These are phyloP conservation scores for Ogataea nonfermentans DNA, from an alignment of 805 yeast genomes.

Conservation along the genomic window DNA sequence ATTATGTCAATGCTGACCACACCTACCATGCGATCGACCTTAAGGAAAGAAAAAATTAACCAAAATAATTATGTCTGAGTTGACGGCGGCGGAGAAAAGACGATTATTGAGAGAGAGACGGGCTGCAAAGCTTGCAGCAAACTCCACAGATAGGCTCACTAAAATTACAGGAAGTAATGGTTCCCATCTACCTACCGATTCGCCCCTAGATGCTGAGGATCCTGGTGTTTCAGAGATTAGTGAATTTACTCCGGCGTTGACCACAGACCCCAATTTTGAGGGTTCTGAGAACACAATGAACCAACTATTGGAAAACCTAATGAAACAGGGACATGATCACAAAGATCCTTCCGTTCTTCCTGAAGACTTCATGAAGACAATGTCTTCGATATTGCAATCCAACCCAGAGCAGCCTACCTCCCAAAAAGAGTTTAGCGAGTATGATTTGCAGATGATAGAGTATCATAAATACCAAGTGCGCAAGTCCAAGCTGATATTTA, in stretches of 20 bases:
- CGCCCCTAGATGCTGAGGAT: slow-evolving; percentile 30
- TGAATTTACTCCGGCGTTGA: slow-evolving; percentile 12
- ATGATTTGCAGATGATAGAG: slow-evolving; percentile 13
- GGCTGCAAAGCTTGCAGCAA: slow-evolving; percentile 58
- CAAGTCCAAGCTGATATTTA: slow-evolving; percentile 16
- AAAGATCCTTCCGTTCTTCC: slow-evolving; percentile 17
- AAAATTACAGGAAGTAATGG: slow-evolving; percentile 43
- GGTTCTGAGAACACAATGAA: slow-evolving; percentile 19
- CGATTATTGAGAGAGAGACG: slow-evolving; percentile 59
- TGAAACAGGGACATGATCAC: slow-evolving; percentile 18
- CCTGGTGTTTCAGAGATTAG: slow-evolving; percentile 26
- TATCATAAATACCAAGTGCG: slow-evolving; percentile 15
- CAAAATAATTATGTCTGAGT: slow-evolving; percentile 36
- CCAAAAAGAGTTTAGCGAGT: not conserved
- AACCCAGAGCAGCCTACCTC: not conserved
- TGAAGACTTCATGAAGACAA: slow-evolving; percentile 31
- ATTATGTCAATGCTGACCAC: slow-evolving; percentile 18
- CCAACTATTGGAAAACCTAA: slow-evolving; percentile 18
- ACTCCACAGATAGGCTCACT: slow-evolving; percentile 52
- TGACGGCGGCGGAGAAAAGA: slow-evolving; percentile 58
- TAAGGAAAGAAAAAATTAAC: slow-evolving; percentile 3
- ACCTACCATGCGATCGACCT: slow-evolving; percentile 17
- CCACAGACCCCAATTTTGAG: slow-evolving; percentile 3
- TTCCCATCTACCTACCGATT: slow-evolving; percentile 36
- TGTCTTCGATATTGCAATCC: slow-evolving; percentile 25